Conservation (phyloP, 495 filamentous ascomycete species). For the Trichoderma reesei region DNA sequence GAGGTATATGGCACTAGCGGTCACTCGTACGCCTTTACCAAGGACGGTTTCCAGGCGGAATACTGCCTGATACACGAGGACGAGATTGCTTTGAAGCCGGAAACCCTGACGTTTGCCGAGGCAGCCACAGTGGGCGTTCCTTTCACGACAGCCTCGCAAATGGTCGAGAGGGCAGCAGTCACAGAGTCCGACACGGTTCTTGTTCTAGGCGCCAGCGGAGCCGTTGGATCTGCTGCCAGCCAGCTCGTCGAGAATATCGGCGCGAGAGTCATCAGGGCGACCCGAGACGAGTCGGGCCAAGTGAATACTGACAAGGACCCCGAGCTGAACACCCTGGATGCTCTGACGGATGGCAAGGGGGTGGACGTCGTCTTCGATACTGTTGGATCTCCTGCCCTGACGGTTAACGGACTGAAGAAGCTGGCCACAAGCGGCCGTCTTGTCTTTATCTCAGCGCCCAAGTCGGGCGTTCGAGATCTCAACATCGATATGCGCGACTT, state of each 20-base stretch:
- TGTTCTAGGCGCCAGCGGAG: background rate
- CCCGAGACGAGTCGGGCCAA: background rate
- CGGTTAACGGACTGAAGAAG: background rate
- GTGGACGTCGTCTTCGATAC: background rate
- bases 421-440: background rate
- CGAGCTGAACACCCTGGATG: background rate
- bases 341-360: background rate
- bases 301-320: background rate
- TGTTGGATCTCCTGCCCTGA: background rate
- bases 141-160: background rate
- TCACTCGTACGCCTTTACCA: background rate
- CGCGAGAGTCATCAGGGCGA: background rate
- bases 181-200: background rate
- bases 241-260: background rate
- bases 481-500: constrained; percentile 1
- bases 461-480: background rate
- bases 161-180: background rate
- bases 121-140: background rate
- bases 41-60: constrained; percentile 2
- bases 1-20: constrained; percentile 5
- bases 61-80: background rate
- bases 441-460: background rate
- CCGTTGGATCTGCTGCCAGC: background rate
- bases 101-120: background rate
- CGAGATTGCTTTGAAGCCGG: background rate